Evolutionary conservation across 331 rosid genomes (phyloP).

Genomic region (Phaseolus coccineus): DNA sequence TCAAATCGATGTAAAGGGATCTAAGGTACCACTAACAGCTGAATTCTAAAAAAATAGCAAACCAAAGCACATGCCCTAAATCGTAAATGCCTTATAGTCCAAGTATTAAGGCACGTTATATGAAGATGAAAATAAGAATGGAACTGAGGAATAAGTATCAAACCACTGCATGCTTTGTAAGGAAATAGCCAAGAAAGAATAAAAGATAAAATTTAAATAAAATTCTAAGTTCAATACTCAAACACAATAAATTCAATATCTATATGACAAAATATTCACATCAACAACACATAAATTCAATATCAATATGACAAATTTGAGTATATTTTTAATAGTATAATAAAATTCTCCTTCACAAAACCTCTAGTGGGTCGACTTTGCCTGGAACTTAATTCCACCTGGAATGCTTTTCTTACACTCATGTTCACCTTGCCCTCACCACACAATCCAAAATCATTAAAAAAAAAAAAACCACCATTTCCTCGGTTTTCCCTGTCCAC

Average conservation of each 20-base stretch:
- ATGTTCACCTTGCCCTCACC: not conserved
- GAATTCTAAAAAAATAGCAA: slow-evolving; percentile 36
- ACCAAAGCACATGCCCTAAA: slow-evolving; percentile 28
- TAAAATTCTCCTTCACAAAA: not conserved
- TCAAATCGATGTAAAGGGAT: slow-evolving; percentile 44
- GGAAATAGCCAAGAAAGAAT: slow-evolving; percentile 15
- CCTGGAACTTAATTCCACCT: slow-evolving; percentile 1
- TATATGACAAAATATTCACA: not conserved
- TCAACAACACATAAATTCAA: not conserved
- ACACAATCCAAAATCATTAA: not conserved
- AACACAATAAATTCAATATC: not conserved
- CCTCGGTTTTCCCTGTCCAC: not conserved
- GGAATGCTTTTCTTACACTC: not conserved
- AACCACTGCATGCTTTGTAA: slow-evolving; percentile 25
- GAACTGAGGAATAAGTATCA: slow-evolving; percentile 21
- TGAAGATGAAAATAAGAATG: slow-evolving; percentile 32
- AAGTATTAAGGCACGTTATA: slow-evolving; percentile 1
- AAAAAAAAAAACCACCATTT: not conserved
- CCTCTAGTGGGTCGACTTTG: not conserved
- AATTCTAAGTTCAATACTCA: slow-evolving; percentile 28
- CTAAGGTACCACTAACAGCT: slow-evolving; percentile 40
- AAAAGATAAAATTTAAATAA: not conserved
- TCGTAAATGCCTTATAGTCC: not conserved
- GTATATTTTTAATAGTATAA: slow-evolving; percentile 18
- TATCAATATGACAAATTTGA: not conserved